Conservation (phyloP, 2,329 filamentous ascomycete genomes). For the Colletotrichum sp. region DNA sequence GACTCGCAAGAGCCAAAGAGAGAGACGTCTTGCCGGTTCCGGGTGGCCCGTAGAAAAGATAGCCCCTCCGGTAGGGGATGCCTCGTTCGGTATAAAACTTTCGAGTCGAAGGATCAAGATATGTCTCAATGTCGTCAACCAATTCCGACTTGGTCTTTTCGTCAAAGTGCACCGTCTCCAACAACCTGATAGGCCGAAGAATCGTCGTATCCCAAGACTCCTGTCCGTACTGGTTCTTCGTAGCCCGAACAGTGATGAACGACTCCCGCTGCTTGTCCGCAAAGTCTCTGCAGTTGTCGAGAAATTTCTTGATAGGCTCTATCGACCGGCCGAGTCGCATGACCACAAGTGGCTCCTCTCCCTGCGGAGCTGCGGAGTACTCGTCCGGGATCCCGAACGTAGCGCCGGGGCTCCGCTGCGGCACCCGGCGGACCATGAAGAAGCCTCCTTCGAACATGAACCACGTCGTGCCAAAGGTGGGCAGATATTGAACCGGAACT, state of each 20-base stretch:
- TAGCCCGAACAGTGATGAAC: slow-evolving; percentile 39
- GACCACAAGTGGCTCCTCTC: slow-evolving; percentile 41
- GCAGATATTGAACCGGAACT: slow-evolving; percentile 38
- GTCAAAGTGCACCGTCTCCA: slow-evolving; percentile 42
- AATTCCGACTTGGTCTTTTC: slow-evolving; percentile 63
- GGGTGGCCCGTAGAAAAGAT: slow-evolving; percentile 74
- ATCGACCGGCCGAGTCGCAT: slow-evolving; percentile 42
- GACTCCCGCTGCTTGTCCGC: slow-evolving; percentile 38
- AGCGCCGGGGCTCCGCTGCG: slow-evolving; percentile 15
- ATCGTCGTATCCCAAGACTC: slow-evolving; percentile 40
- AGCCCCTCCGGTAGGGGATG: slow-evolving; percentile 76
- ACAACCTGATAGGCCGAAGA: slow-evolving; percentile 23
- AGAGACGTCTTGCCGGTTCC: slow-evolving; percentile 80
- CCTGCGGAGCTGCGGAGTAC: slow-evolving; percentile 35
- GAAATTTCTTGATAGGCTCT: slow-evolving; percentile 32
- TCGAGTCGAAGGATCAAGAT: slow-evolving; percentile 59
- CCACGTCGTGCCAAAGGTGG: slow-evolving; percentile 41
- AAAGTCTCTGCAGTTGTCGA: slow-evolving; percentile 32
- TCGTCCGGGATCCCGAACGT: slow-evolving; percentile 30
- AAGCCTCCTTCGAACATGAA: slow-evolving; percentile 35
- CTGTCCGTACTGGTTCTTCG: slow-evolving; percentile 27
- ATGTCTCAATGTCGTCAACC: slow-evolving; percentile 71
- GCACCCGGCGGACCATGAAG: slow-evolving; percentile 40
- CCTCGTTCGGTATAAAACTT: slow-evolving; percentile 76
- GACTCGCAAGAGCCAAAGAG: slow-evolving; percentile 74